Base-by-base conservation (phyloP, 345 rosid genomes). In the Durio zibethinus region DNA sequence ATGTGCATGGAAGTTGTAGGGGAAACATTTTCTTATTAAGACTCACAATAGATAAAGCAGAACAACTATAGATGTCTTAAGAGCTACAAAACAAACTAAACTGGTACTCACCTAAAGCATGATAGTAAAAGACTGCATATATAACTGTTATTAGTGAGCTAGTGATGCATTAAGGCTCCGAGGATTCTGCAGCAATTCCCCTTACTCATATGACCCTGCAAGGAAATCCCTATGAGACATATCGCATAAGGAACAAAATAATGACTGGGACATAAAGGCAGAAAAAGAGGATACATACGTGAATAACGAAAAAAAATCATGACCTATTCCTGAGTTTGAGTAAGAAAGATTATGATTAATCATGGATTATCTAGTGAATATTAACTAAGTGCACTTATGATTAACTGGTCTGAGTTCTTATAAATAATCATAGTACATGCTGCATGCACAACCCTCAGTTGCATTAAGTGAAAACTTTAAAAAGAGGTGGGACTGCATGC, bases 71-170 rank as follows among this genome's bases (percentile, higher is more conserved):
- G 27, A 80, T 66, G 83, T 84, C 90, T 76, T 71, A 82, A 78
- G 53, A 59, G 27, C 62, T 64, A 31, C 74, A 50, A 61, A 72
- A 74, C 87, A 84, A 16, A 83, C 76, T n/a, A 80, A 79, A 81
- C 86, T 77, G 83, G 75, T 54, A 86, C 98, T 89, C 89, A 95
- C 97, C 96, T 20, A 89, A 79, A 78, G 68, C 77, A 78, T 48
- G 73, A 78, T 52, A 80, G 70, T 25, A 72, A 76, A 71, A 29
- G 63, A 72, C 83, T 42, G 82, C 79, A 73, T 66, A 54, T 66
- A 59, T 57, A 45, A 45, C 77, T 31, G 48, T 66, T 69, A 42
- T 77, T 71, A 63, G 27, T 36, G 72, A 42, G 75, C 80, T 29
- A 61, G 21, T 47, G 29, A 35, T 66, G 74, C 84, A 48, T 31